These are phyloP conservation scores for Juglanconis juglandina DNA, from an alignment of 2,329 filamentous ascomycete genomes.

Conservation along the genomic window DNA sequence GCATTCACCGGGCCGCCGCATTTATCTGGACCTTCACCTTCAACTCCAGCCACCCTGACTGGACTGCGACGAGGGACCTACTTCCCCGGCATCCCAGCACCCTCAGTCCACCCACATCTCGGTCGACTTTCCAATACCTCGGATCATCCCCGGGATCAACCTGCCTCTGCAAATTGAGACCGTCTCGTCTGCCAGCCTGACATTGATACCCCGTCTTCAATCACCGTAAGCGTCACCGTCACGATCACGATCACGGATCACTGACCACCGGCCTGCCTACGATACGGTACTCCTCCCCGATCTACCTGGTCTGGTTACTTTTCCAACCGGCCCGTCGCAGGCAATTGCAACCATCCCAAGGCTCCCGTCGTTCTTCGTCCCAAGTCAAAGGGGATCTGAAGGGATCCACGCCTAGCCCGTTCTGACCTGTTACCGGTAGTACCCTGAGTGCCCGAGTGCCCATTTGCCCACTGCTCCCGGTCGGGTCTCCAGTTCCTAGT, in stretches of 20 bases:
- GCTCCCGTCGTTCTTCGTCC: not conserved
- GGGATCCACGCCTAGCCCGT: constrained; percentile 9
- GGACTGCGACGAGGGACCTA: not conserved
- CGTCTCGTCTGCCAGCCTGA: constrained; percentile 1
- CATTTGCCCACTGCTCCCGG: not conserved
- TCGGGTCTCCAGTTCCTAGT: not conserved
- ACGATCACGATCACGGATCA: no score
- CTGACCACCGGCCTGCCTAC: not conserved
- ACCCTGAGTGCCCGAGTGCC: not conserved
- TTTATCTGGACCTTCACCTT: not conserved
- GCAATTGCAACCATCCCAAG: not conserved
- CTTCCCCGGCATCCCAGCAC: not conserved
- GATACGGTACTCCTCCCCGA: not conserved
- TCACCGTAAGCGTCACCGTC: not conserved
- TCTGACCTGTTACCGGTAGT: constrained; percentile 10
- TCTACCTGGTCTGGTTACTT: not conserved
- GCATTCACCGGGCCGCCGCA: not conserved
- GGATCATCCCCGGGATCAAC: constrained; percentile 14
- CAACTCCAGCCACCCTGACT: not conserved
- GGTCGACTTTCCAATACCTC: constrained; percentile 11
- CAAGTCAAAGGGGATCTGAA: not conserved
- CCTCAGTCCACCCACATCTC: not conserved
- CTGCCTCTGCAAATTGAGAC: constrained; percentile 8
- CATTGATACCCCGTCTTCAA: not conserved
- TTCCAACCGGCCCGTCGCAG: not conserved